Evolutionary conservation across 805 yeast species (phyloP).

Genomic region (Myxozyma mucilagina): DNA sequence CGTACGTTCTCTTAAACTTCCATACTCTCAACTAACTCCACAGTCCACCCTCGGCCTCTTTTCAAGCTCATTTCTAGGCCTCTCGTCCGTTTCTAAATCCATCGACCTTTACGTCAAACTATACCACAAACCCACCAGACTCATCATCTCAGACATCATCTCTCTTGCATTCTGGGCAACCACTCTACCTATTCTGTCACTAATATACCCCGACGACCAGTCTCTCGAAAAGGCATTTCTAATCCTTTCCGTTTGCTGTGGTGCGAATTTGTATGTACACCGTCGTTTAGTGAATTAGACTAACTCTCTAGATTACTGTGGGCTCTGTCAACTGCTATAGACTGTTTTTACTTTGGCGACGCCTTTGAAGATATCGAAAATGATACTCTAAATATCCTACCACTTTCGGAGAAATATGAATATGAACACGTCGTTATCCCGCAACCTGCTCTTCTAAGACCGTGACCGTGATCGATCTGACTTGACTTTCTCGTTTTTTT

Average conservation of each 20-base stretch:
- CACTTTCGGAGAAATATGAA: not conserved
- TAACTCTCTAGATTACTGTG: constrained; percentile 8
- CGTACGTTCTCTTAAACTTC: not conserved
- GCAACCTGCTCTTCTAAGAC: not conserved
- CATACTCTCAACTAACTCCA: not conserved
- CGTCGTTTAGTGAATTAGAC: not conserved
- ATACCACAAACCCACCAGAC: constrained; percentile 1
- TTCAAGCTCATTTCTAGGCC: not conserved
- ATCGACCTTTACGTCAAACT: not conserved
- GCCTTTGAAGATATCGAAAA: not conserved
- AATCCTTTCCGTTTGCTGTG: constrained; percentile 2
- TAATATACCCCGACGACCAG: constrained; percentile 12
- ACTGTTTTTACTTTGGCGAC: constrained; percentile 10
- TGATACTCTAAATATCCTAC: not conserved
- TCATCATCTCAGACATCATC: constrained; percentile 8
- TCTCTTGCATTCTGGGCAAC: constrained; percentile 22
- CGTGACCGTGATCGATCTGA: too few species aligned
- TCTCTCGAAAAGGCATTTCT: not conserved
- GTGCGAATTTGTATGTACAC: constrained; percentile 5
- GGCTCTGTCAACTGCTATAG: constrained; percentile 12
- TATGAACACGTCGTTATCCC: not conserved
- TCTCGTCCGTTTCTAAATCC: not conserved
- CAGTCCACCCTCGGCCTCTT: not conserved
- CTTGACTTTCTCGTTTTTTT: too few species aligned
- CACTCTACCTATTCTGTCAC: constrained; percentile 15